Percentiles rank a stretch among this genome's conserved stretches.
Evolutionary conservation across 2,329 filamentous ascomycete species (phyloP).

Genomic region (Alternaria atra): DNA sequence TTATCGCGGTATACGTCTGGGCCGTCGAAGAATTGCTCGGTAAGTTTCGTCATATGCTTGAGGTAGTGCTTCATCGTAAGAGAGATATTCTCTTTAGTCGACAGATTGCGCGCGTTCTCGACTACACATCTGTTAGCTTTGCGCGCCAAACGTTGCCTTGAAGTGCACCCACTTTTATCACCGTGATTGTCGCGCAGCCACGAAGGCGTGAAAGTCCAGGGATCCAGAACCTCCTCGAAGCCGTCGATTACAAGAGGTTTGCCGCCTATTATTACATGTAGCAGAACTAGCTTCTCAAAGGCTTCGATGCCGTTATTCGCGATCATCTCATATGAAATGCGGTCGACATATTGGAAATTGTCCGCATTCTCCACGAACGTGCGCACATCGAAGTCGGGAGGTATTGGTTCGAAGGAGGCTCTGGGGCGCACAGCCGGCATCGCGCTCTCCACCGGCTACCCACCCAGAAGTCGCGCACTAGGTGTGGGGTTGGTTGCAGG

Average conservation of each 20-base stretch:
- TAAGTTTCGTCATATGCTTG: slow-evolving; percentile 82
- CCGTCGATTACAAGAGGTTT: slow-evolving; percentile 91
- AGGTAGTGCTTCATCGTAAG: slow-evolving; percentile 92
- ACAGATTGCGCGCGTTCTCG: slow-evolving; percentile 85
- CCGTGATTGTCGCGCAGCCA: slow-evolving; percentile 85
- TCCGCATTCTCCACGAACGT: slow-evolving; percentile 77
- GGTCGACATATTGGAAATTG: slow-evolving; percentile 87
- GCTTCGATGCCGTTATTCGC: slow-evolving; percentile 76
- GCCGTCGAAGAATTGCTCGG: slow-evolving; percentile 77
- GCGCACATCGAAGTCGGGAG: slow-evolving; percentile 82
- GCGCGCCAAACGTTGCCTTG: slow-evolving; percentile 27
- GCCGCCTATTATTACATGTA: slow-evolving; percentile 84
- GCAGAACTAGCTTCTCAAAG: slow-evolving; percentile 84
- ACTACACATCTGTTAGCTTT: slow-evolving; percentile 60
- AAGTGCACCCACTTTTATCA: slow-evolving; percentile 71
- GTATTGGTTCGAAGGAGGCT: slow-evolving; percentile 90
- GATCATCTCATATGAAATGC: slow-evolving; percentile 81
- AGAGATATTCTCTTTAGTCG: slow-evolving; percentile 74
- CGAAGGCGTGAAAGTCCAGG: slow-evolving; percentile 77
- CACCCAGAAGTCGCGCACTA: slow-evolving; percentile 19
- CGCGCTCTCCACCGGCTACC: slow-evolving; percentile 12
- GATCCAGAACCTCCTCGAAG: slow-evolving; percentile 79
- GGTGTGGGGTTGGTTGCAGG: neutral
- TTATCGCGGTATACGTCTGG: slow-evolving; percentile 79
- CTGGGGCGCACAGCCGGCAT: slow-evolving; percentile 85